Conservation (phyloP, 768 basidiomycete species). For the Paxillus ammoniavirescens region DNA sequence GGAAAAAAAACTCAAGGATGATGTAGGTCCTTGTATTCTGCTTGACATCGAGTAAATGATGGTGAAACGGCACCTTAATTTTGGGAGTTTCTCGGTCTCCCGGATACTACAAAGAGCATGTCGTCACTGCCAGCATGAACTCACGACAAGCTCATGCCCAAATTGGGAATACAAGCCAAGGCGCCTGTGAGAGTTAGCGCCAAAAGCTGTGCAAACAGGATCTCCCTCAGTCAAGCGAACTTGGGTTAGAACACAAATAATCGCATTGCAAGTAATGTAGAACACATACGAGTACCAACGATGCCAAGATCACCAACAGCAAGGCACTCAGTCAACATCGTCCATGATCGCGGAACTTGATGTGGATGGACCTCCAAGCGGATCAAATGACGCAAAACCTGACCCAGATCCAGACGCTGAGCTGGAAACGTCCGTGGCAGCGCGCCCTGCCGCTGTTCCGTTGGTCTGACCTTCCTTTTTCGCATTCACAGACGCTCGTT, state of each 20-base stretch:
- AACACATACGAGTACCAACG: conserved; percentile 5
- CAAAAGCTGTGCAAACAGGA: too few relatives aligned
- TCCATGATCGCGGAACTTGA: conserved; percentile 20
- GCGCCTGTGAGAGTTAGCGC: too few relatives aligned
- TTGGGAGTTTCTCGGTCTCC: neutral
- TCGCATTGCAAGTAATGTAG: conserved; percentile 14
- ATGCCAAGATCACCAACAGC: neutral
- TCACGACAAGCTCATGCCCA: conserved; percentile 24
- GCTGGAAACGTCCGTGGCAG: neutral
- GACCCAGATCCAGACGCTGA: conserved; percentile 2
- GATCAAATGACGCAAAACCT: conserved; percentile 12
- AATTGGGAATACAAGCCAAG: conserved; percentile 29
- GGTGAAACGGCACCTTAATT: neutral
- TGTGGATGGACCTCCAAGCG: neutral
- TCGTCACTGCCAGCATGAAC: neutral
- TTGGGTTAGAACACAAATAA: neutral
- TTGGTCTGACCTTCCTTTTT: conserved; percentile 14
- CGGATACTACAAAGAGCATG: conserved; percentile 12
- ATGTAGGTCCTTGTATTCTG: conserved; percentile 12
- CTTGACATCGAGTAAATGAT: neutral
- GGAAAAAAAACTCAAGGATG: neutral
- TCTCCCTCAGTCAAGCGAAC: conserved; percentile 4
- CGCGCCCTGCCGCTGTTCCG: neutral
- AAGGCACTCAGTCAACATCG: conserved; percentile 30
- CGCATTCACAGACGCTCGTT: conserved; percentile 28